Evolutionary conservation across 108 stramenopile species (phyloP), one percentile per base, ranked within the genome.

Genomic region (Fragilaria crotonensis): DNA sequence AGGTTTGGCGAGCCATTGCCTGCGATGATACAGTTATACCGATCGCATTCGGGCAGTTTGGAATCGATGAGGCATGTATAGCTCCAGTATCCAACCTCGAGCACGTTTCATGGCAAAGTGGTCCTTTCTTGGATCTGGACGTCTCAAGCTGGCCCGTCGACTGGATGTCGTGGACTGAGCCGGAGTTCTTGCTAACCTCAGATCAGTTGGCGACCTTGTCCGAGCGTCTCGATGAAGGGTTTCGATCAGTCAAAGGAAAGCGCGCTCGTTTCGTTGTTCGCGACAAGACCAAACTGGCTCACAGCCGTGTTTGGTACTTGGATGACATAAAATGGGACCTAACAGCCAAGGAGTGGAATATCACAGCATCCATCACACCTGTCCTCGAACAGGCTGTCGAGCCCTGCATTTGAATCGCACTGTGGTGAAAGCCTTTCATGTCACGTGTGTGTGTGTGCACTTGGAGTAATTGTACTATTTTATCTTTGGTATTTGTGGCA

Each of bases 11-110:
- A 14, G 14, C 36, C 7, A 41, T 14, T 41, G 14, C 14, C 36
- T 11, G 14, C 14, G 36, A 41, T 41, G 48, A 25, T 18, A 17
- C 33, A 30, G n/a, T 52, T 1, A 62, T 62, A 23, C 50, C 33
- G 22, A 54, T 62, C 17, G 49, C 32, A 14, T 52, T 62, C 23
- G 61, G 61, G 25, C 61, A 62, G 26, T 62, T 53, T 54, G 61
- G 61, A 14, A 62, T 62, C 21, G 61, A 62, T 41, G 25, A 51
- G 25, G 2, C 23, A 20, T 41, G 36, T 41, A 41, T 41, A 14
- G 36, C 36, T 7, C 36, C 36, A 14, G 14, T 14, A 14, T 41
- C 36, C 11, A 14, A 41, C 14, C 14, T 41, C 11, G 36, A 41
- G 7, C 7, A 41, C 14, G 36, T 41, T 11, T 41, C 36, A 7